Evolutionary conservation across 371 early-diverging fungal species (phyloP).

Genomic region (Mucor plumbeus): DNA sequence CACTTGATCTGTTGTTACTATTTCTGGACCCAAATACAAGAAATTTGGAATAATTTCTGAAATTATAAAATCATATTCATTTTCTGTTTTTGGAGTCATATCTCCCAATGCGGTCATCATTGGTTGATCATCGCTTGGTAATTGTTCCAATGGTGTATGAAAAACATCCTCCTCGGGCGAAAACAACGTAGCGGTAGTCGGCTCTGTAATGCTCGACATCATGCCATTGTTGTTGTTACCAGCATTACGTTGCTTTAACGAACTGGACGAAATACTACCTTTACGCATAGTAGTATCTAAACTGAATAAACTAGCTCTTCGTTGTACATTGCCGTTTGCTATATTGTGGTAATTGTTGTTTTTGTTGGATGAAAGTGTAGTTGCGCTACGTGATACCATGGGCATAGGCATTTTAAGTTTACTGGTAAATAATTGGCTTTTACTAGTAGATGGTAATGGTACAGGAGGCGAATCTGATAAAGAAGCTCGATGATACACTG

Average conservation of each 20-base stretch:
- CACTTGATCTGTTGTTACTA: slow-evolving; percentile 48
- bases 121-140: slow-evolving; percentile 1
- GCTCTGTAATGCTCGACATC: slow-evolving; percentile 1
- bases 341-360: slow-evolving; percentile 9
- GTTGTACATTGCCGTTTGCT: slow-evolving; percentile 22
- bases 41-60: slow-evolving; percentile 64
- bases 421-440: background rate
- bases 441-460: slow-evolving; percentile 18
- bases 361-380: slow-evolving; percentile 29
- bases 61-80: slow-evolving; percentile 52
- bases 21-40: slow-evolving; percentile 67
- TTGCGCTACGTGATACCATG: slow-evolving; percentile 45
- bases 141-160: slow-evolving; percentile 13
- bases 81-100: slow-evolving; percentile 33
- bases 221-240: background rate
- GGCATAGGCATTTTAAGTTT: slow-evolving; percentile 27
- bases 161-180: slow-evolving; percentile 18
- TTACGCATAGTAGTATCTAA: slow-evolving; percentile 42
- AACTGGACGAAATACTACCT: slow-evolving; percentile 74
- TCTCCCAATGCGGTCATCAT: slow-evolving; percentile 19
- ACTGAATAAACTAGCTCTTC: slow-evolving; percentile 50
- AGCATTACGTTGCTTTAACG: background rate
- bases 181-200: background rate
- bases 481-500: background rate
- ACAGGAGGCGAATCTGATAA: slow-evolving; percentile 19